Evolutionary conservation across 1,284 basidiomycete genomes (phyloP).

Genomic region (Pseudozyma hubeiensis): DNA sequence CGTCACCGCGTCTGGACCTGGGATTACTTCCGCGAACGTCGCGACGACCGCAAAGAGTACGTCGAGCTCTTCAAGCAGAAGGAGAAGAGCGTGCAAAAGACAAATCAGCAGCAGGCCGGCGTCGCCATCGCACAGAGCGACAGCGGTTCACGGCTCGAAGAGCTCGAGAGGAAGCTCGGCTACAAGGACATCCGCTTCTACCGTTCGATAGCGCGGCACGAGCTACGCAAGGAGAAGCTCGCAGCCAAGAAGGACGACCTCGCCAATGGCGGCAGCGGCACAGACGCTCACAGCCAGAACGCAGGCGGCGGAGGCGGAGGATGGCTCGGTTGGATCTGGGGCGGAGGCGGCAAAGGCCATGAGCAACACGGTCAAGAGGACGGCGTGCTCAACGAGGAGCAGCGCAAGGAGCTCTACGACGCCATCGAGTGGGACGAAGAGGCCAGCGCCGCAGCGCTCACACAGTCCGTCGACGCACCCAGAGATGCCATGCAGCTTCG

Average conservation of each 20-base stretch:
- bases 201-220: conserved; percentile 91
- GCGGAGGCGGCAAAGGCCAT: conserved; percentile 37
- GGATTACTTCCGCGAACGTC: conserved; percentile 86
- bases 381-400: conserved; percentile 86
- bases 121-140: conserved; percentile 54
- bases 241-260: conserved; percentile 66
- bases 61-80: conserved; percentile 85
- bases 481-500: conserved; percentile 85
- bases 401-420: conserved; percentile 91
- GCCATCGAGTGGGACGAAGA: conserved; percentile 86
- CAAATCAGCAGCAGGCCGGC: conserved; percentile 57
- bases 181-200: conserved; percentile 99
- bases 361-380: conserved; percentile 41
- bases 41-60: conserved; percentile 86
- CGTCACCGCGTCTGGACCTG: conserved; percentile 89
- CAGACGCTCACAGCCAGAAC: conserved; percentile 70
- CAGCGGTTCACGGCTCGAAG: conserved; percentile 72
- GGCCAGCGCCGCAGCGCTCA: conserved; percentile 42
- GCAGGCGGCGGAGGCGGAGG: conserved; percentile 52
- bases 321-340: conserved; percentile 68
- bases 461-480: conserved; percentile 72
- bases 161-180: conserved; percentile 83
- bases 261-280: conserved; percentile 69
- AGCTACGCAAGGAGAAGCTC: conserved; percentile 80
- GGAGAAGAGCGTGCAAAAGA: conserved; percentile 70